Evolutionary conservation across 345 rosid genomes (phyloP), one percentile per base, ranked within the genome.

Genomic region (Punica granatum): DNA sequence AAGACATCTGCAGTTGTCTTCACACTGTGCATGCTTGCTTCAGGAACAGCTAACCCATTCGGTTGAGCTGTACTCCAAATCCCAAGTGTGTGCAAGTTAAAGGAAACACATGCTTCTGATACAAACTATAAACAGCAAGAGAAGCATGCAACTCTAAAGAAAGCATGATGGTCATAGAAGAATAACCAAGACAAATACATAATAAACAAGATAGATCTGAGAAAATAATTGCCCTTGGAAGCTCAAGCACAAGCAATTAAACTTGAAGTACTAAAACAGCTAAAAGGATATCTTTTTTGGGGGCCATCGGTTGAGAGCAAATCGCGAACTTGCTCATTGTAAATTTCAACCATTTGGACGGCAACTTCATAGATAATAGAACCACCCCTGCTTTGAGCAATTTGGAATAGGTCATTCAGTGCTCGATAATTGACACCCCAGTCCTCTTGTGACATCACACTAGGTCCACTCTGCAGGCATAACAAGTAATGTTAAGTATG

Each of bases 361-460:
- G 92, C 95, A 74, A 94, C 85, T 82, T 94, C 97, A 79, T 94
- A 94, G 33, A 69, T 16, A 65, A 89, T 79, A 68, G 96, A 83
- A 76, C 72, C 76, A 76, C 77, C 78, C 82, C 99, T 79, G 61
- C 69, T 79, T 62, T 89, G 87, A 33, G 98, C 86, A 74, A 91
- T 81, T 61, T 86, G 86, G 80, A 94, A 94, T 73, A 94, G 95
- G 80, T 94, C 99, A 73, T 94, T 85, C 15, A 94, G 42, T 33
- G 99, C 99, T 74, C 98, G 82, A 69, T 84, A 94, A 63, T 94
- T 94, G 72, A 94, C 99, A 62, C 99, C 99, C 99, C 99, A 91
- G 26, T 89, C 92, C 82, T 88, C 95, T 77, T 78, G 77, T 35
- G 96, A 89, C 54, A 87, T 67, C 59, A 84, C 49, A 78, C 63